Evolutionary conservation across 2,329 filamentous ascomycete genomes (phyloP), one percentile per base, ranked within the genome.

Genomic region (Phialocephala sp.): DNA sequence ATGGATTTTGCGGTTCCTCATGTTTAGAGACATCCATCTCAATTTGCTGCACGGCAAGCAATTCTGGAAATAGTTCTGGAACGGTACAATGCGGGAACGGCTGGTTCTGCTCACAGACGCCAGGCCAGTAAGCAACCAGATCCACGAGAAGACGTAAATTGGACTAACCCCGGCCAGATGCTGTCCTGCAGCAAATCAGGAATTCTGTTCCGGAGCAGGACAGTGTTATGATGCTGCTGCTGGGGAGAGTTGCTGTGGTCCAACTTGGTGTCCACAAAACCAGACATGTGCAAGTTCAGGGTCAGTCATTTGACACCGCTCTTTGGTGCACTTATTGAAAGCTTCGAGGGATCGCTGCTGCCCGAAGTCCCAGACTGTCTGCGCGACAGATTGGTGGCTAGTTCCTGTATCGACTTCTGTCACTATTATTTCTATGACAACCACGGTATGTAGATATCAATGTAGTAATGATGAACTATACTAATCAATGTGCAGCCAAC

Each of bases 11-110:
- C 22, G 45, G 45, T 20, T 8, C n/a, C 9, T 50, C n/a, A 22
- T 50, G 45, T 24, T 50, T 50, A n/a, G 45, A 50, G 20, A 50
- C 45, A 6, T 50, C 45, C 8, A 22, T 24, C 11, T 50, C 45
- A 14, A 14, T 50, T 14, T 50, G 45, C 20, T 50, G 45, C 45
- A 50, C 45, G 45, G 45, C n/a, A 22, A 50, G n/a, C 6, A 20
- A n/a, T 50, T 50, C 45, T 24, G 45, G 45, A n/a, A 50, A 50
- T n/a, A 50, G 45, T 24, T 50, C 45, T 22, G 45, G 45, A 50
- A 50, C 45, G n/a, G 45, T 50, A 6, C 45, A 50, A 50, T 50
- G 45, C 22, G 45, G 45, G 11, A 50, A 50, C 22, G 20, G 20
- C 11, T 50, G 45, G 45, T 50, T 50, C 45, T 50, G 45, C 20